Conservation (phyloP, 305 asterid genomes). For the Nicotiana rustica region DNA sequence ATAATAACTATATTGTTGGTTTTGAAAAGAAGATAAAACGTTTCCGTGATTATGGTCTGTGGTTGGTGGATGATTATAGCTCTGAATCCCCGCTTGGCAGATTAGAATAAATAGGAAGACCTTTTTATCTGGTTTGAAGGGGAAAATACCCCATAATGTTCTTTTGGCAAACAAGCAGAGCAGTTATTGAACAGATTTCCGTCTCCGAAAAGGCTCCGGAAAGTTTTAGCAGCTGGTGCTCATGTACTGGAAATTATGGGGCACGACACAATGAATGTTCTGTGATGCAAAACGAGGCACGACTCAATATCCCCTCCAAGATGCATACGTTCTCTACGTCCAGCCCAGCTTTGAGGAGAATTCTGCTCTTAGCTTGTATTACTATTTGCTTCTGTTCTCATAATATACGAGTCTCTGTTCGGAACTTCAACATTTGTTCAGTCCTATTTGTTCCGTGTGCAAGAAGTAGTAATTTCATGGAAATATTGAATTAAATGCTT, state of each 20-base stretch:
- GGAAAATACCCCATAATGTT: background rate
- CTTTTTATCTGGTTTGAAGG: background rate
- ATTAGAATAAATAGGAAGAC: constrained; percentile 44
- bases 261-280: background rate
- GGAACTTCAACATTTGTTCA: background rate
- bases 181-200: background rate
- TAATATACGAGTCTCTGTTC: background rate
- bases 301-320: background rate
- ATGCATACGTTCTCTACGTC: constrained; percentile 22
- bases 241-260: background rate
- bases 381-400: background rate
- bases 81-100: constrained; percentile 88
- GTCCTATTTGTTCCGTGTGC: background rate
- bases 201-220: background rate
- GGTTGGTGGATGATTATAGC: constrained; percentile 86
- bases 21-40: constrained; percentile 89
- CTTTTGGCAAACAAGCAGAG: background rate
- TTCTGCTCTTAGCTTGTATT: constrained; percentile 8
- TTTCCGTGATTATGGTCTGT: constrained; percentile 79
- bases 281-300: background rate
- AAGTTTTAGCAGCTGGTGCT: constrained; percentile 21
- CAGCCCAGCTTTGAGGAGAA: background rate
- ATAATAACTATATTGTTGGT: constrained; percentile 88
- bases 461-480: background rate
- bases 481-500: background rate